Percentiles rank a stretch among this genome's conserved stretches.
Conservation (phyloP, 2,329 filamentous ascomycete genomes). For the Diaporthe sp. region DNA sequence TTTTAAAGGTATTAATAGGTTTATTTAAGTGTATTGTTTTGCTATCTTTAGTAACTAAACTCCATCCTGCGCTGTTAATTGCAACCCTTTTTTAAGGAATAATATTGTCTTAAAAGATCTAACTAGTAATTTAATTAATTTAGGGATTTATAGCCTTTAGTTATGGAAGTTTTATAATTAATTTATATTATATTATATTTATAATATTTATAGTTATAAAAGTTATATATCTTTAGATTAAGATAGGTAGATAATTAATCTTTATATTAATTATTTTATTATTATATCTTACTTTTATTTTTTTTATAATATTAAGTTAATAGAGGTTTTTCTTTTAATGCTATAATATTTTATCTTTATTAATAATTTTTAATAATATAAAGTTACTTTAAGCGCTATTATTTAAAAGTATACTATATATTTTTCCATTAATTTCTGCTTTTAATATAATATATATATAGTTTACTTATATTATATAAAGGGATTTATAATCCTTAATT, state of each 20-base stretch:
- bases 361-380: slow-evolving; percentile 22
- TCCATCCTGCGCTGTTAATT: neutral
- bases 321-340: neutral
- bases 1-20: neutral
- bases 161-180: no score
- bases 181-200: no score
- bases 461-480: neutral
- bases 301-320: neutral
- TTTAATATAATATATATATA: slow-evolving; percentile 5
- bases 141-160: neutral
- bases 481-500: neutral
- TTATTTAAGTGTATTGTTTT: neutral
- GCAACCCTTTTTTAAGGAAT: neutral
- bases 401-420: slow-evolving; percentile 1
- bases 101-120: neutral
- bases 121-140: neutral
- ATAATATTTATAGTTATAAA: no score
- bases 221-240: no score
- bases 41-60: neutral
- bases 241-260: no score
- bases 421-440: neutral
- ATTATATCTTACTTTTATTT: no score
- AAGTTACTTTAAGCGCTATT: neutral
- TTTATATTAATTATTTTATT: no score
- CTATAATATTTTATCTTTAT: neutral